Evolutionary conservation across 1,139 yeast genomes (phyloP).

Genomic region (Candida sojae): DNA sequence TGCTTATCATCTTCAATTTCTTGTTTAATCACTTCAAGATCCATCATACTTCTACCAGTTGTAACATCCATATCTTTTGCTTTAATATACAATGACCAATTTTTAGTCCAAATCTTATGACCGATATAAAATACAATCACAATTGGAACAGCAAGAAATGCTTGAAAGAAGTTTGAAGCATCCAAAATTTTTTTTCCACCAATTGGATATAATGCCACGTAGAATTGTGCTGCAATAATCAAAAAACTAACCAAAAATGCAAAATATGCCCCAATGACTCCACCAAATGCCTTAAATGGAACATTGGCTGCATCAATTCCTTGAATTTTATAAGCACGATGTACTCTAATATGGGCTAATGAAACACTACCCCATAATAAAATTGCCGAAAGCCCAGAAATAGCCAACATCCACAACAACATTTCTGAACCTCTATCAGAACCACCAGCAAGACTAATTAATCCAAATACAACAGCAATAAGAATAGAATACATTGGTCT

Average conservation of each 20-base stretch:
- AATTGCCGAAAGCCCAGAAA: constrained; percentile 38
- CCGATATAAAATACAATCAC: constrained; percentile 26
- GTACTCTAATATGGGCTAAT: constrained; percentile 28
- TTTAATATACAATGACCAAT: constrained; percentile 26
- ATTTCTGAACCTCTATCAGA: constrained; percentile 29
- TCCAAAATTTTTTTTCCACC: constrained; percentile 23
- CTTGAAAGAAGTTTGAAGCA: constrained; percentile 30
- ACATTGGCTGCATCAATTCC: constrained; percentile 22
- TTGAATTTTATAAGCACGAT: constrained; percentile 29
- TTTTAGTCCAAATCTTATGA: constrained; percentile 27
- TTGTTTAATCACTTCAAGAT: constrained; percentile 23
- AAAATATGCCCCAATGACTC: constrained; percentile 35
- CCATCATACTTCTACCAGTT: constrained; percentile 32
- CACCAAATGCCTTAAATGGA: constrained; percentile 29
- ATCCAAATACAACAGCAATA: constrained; percentile 30
- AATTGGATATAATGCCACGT: constrained; percentile 32
- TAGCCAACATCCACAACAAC: constrained; percentile 38
- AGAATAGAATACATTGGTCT: constrained; percentile 32
- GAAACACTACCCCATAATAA: constrained; percentile 40
- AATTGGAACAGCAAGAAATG: constrained; percentile 32
- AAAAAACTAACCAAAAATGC: constrained; percentile 30
- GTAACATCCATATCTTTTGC: constrained; percentile 31
- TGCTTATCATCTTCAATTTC: constrained; percentile 21
- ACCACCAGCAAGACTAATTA: constrained; percentile 35
- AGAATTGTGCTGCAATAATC: constrained; percentile 35